These are phyloP conservation scores for Yamadazyma membranifaciens DNA, from an alignment of 1,139 yeast species.

Conservation along the genomic window DNA sequence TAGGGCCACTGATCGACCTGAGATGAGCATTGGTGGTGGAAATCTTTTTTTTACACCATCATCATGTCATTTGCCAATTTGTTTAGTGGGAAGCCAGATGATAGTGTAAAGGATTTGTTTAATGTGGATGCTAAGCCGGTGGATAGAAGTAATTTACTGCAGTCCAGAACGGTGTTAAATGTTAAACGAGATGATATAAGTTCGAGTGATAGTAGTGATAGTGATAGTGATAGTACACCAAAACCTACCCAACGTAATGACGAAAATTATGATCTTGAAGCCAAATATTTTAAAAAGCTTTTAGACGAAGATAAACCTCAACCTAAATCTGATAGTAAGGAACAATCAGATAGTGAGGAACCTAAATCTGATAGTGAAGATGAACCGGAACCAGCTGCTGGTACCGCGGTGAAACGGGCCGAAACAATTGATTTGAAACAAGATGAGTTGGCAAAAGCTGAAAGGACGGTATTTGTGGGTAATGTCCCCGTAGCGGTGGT, in stretches of 20 bases:
- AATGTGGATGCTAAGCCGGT: constrained; percentile 16
- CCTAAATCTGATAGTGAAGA: constrained; percentile 10
- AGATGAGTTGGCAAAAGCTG: constrained; percentile 77
- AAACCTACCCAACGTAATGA: constrained; percentile 22
- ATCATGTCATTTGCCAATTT: constrained; percentile 27
- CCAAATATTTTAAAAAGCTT: constrained; percentile 43
- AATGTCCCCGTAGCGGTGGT: constrained; percentile 71
- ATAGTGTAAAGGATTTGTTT: constrained; percentile 38
- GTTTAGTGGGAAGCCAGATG: constrained; percentile 26
- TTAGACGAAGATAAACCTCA: constrained; percentile 20
- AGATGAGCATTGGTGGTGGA: background rate
- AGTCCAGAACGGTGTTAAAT: constrained; percentile 12
- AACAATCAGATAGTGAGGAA: constrained; percentile 3
- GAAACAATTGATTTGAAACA: constrained; percentile 55
- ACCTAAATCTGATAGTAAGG: constrained; percentile 14
- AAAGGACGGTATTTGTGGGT: constrained; percentile 86
- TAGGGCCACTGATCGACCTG: constrained; percentile 1
- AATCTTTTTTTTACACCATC: background rate
- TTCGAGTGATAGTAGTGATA: constrained; percentile 10
- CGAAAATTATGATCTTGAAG: constrained; percentile 48
- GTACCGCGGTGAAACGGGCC: constrained; percentile 21
- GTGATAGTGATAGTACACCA: constrained; percentile 8
- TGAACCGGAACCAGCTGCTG: constrained; percentile 9
- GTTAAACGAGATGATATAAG: constrained; percentile 4
- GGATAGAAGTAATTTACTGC: constrained; percentile 7